These are phyloP conservation scores for Leucocoprinus birnbaumii DNA, from an alignment of 768 basidiomycete genomes.

Conservation along the genomic window DNA sequence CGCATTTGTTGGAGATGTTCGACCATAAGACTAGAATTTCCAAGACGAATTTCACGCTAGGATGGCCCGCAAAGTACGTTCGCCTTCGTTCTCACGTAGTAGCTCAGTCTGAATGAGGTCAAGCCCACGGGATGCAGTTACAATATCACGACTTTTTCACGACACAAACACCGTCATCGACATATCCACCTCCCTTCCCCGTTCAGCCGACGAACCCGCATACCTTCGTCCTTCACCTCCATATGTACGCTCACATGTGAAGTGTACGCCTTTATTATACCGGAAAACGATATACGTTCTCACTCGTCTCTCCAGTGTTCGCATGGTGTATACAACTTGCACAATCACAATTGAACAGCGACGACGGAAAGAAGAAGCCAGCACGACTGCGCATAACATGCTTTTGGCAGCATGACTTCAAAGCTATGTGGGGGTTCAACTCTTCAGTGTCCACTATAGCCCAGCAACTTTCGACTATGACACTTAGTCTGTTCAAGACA, in stretches of 20 bases:
- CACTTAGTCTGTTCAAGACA: conserved; percentile 77
- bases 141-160: conserved; percentile 83
- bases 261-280: conserved; percentile 37
- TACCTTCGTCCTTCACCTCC: conserved; percentile 92
- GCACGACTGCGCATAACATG: conserved; percentile 75
- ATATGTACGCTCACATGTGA: conserved; percentile 85
- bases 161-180: conserved; percentile 84
- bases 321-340: conserved; percentile 91
- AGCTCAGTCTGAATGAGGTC: conserved; percentile 6
- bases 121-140: conserved; percentile 92
- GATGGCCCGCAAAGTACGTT: conserved; percentile 96
- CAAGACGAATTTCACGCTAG: conserved; percentile 88
- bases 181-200: conserved; percentile 90
- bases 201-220: conserved; percentile 85
- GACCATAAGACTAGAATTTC: conserved; percentile 83
- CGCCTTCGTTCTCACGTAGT: conserved; percentile 15
- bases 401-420: conserved; percentile 95
- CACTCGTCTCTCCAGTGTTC: conserved; percentile 49
- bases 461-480: conserved; percentile 86
- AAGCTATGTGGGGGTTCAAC: conserved; percentile 80
- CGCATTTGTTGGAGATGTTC: conserved; percentile 80
- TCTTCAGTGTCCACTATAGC: conserved; percentile 54
- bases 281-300: conserved; percentile 1
- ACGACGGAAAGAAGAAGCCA: conserved; percentile 33
- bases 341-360: conserved; percentile 26